A percentile compares a stretch with the other conserved stretches of the same genome.
Evolutionary conservation across 179 eudicot species (phyloP).

Genomic region (Corrigiola litoralis): DNA sequence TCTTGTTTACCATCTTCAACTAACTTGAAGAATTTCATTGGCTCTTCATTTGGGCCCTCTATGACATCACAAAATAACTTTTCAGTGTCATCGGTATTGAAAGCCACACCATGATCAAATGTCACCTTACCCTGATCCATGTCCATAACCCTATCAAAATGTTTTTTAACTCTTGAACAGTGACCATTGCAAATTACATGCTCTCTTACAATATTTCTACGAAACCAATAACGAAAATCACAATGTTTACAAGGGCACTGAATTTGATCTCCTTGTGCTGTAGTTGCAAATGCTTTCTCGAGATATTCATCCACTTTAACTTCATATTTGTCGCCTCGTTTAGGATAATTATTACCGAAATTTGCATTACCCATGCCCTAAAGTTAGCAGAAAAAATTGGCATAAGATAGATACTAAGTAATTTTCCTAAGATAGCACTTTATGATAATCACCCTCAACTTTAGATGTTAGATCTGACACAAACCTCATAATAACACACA

Average conservation of each 20-base stretch:
- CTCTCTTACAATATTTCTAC: neutral
- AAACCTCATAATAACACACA: too few species aligned
- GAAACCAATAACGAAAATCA: neutral
- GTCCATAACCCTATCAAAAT: neutral
- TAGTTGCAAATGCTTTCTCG: neutral
- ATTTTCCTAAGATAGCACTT: too few species aligned
- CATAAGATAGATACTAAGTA: neutral
- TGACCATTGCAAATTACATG: slow-evolving; percentile 2
- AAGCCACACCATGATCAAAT: neutral
- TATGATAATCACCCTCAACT: too few species aligned
- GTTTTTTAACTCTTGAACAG: neutral
- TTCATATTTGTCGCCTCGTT: neutral
- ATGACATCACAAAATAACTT: neutral
- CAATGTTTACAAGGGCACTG: neutral
- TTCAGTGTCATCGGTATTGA: neutral
- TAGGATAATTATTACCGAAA: neutral
- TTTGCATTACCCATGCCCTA: neutral
- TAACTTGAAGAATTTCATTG: neutral
- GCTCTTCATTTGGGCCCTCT: neutral
- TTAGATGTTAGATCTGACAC: neutral
- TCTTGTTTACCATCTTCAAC: neutral
- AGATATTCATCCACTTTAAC: neutral
- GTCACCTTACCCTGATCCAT: too few species aligned
- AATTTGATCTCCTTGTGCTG: neutral
- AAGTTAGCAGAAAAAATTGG: neutral